Evolutionary conservation across 1,284 basidiomycete genomes (phyloP).

Genomic region (Serendipita sp.): DNA sequence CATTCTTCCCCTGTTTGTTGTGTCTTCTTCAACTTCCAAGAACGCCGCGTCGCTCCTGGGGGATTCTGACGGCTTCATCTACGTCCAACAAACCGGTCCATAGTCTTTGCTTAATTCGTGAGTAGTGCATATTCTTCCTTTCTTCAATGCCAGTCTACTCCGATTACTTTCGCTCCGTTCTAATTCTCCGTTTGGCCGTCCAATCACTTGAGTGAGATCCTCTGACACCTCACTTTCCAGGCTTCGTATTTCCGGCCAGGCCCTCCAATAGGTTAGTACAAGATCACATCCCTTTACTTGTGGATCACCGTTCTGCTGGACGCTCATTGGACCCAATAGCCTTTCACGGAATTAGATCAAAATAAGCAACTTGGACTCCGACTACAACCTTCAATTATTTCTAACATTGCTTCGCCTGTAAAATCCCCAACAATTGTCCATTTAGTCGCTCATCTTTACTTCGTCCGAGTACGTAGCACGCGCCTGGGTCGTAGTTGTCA

Average conservation of each 20-base stretch:
- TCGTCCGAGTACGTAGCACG: not conserved
- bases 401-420: not conserved
- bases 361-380: not conserved
- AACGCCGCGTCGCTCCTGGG: not conserved
- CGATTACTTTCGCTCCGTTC: not conserved
- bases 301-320: not conserved
- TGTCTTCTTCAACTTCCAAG: not conserved
- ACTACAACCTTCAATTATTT: not conserved
- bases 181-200: not conserved
- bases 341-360: not conserved
- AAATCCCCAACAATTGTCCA: not conserved
- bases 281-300: not conserved
- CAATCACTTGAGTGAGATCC: not conserved
- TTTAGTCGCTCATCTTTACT: not conserved
- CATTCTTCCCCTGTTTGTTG: not conserved
- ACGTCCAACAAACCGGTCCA: too few species aligned
- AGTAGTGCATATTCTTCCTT: too few species aligned
- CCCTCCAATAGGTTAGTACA: not conserved
- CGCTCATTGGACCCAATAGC: not conserved
- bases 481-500: too few species aligned
- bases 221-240: too few species aligned
- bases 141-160: not conserved
- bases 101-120: too few species aligned
- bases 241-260: too few species aligned
- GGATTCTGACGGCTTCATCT: not conserved